Evolutionary conservation across 192 early-diverging fungal species (phyloP).

Genomic region (Podila verticillata): DNA sequence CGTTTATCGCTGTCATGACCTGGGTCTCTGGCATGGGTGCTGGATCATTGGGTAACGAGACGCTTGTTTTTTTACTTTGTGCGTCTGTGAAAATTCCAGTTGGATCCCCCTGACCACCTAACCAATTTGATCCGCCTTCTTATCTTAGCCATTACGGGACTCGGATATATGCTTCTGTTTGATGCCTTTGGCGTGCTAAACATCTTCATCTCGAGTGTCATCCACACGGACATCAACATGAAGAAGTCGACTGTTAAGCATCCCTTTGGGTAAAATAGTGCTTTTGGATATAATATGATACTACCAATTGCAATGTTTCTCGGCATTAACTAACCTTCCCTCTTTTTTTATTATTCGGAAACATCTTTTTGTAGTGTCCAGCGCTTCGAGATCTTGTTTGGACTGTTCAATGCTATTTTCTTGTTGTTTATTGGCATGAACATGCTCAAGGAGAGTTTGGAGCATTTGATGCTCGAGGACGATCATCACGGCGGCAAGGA

Average conservation of each 20-base stretch:
- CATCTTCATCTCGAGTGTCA: constrained; percentile 60
- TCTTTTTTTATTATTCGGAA: neutral
- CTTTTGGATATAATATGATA: neutral
- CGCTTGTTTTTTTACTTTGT: neutral
- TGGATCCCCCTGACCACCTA: too few relatives aligned
- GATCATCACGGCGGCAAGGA: constrained; percentile 50
- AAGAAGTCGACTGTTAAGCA: constrained; percentile 57
- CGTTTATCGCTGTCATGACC: constrained; percentile 51
- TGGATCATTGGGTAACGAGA: constrained; percentile 56
- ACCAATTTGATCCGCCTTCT: neutral
- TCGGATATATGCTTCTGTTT: constrained; percentile 62
- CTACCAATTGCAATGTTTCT: neutral
- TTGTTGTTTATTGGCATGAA: constrained; percentile 68
- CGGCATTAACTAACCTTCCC: neutral
- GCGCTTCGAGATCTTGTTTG: constrained; percentile 63
- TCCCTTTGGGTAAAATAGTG: constrained; percentile 60
- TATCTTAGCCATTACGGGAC: constrained; percentile 55
- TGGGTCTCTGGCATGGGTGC: constrained; percentile 54
- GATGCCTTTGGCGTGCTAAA: constrained; percentile 68
- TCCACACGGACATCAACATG: constrained; percentile 52
- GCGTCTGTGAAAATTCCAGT: neutral
- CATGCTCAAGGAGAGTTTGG: constrained; percentile 65
- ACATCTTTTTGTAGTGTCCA: constrained; percentile 50
- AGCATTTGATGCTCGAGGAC: constrained; percentile 64
- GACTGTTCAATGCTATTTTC: constrained; percentile 60